Conservation (phyloP, 257 asterid genomes). For the Solanum appendiculatum region DNA sequence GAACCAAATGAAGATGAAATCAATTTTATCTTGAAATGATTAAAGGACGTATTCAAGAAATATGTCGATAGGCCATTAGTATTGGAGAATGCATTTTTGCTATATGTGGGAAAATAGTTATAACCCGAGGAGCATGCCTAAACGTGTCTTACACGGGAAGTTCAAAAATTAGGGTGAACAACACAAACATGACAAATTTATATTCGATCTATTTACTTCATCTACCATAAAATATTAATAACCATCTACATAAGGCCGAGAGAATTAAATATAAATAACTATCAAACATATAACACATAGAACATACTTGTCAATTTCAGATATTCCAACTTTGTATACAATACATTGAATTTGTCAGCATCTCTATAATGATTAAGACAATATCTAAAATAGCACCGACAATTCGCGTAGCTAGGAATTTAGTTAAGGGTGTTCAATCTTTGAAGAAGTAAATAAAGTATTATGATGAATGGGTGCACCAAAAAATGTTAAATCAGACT, state of each 20-base stretch:
- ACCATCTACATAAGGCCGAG: not conserved
- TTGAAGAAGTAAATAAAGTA: not conserved
- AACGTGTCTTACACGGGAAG: not conserved
- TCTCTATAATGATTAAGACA: not conserved
- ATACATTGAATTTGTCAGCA: not conserved
- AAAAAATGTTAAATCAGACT: not conserved
- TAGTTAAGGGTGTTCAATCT: not conserved
- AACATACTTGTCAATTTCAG: not conserved
- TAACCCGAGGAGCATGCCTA: not conserved
- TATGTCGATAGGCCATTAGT: not conserved
- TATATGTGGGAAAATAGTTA: not conserved
- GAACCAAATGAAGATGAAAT: not conserved
- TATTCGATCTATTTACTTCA: not conserved
- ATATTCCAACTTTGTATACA: not conserved
- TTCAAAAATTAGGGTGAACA: not conserved
- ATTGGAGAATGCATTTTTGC: not conserved
- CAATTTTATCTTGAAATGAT: not conserved
- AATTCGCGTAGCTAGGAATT: not conserved
- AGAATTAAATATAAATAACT: not conserved
- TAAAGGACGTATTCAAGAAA: not conserved
- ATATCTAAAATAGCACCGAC: not conserved
- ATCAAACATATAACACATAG: not conserved
- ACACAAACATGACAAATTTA: not conserved
- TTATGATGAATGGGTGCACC: not conserved
- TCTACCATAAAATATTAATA: not conserved